phyloP scores from a whole-genome alignment of 2,329 filamentous ascomycete species.

The Cryphonectria radicalis region DNA sequence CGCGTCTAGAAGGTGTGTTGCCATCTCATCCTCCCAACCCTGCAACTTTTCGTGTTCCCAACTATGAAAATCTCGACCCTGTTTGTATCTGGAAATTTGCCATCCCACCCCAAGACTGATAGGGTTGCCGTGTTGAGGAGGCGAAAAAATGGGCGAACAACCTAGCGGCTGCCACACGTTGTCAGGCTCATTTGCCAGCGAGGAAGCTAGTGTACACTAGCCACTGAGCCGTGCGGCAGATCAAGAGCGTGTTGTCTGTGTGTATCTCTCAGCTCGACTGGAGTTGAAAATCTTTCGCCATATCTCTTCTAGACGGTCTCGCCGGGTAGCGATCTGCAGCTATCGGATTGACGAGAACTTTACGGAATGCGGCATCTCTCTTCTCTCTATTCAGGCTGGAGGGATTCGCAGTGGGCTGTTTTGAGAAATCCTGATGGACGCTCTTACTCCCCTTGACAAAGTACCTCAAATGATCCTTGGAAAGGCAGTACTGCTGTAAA shows the following conservation, averaged over 20 bases:
- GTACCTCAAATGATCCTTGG: neutral
- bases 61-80: constrained; percentile 3
- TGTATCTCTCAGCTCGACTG: neutral
- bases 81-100: neutral
- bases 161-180: neutral
- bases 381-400: neutral
- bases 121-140: constrained; percentile 1
- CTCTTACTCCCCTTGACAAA: neutral
- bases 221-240: neutral
- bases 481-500: neutral
- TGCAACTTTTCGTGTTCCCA: neutral
- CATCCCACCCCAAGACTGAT: neutral
- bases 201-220: neutral
- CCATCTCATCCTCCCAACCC: neutral
- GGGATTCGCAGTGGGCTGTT: neutral
- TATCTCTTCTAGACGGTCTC: constrained; percentile 6
- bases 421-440: neutral
- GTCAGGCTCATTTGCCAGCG: neutral
- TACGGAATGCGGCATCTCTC: constrained; percentile 4
- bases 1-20: constrained; percentile 6
- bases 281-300: neutral
- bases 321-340: neutral
- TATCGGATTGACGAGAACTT: constrained; percentile 20
- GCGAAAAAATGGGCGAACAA: neutral
- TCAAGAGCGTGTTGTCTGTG: neutral